phyloP scores from a whole-genome alignment of 2,329 filamentous ascomycete genomes.

The Cladorrhinum sp. region DNA sequence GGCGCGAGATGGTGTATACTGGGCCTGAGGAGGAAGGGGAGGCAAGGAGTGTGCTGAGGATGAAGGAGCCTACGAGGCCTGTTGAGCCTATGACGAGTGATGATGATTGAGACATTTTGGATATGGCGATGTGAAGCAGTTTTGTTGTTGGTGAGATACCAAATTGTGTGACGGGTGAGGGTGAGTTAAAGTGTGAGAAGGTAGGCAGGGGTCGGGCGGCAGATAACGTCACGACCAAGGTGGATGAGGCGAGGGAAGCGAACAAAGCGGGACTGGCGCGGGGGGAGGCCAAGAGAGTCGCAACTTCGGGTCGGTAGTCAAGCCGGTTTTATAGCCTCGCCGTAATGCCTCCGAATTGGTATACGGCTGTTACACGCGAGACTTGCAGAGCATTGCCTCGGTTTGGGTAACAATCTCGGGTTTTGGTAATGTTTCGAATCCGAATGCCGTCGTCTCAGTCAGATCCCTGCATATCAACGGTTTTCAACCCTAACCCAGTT shows the following conservation, averaged over 20 bases:
- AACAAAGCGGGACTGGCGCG: no score
- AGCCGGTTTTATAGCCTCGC: no score
- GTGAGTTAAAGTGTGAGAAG: background rate
- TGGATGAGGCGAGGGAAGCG: background rate
- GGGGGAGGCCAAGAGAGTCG: no score
- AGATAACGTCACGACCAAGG: background rate
- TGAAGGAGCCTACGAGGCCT: slow-evolving; percentile 68
- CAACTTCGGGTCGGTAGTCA: no score
- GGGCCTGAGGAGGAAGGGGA: slow-evolving; percentile 42
- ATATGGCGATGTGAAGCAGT: background rate
- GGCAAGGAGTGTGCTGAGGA: slow-evolving; percentile 64
- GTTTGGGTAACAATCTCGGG: background rate
- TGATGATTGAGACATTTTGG: slow-evolving; percentile 13
- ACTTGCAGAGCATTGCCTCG: background rate
- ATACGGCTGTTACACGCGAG: background rate
- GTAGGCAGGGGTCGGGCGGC: background rate
- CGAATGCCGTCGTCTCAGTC: background rate
- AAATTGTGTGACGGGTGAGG: background rate
- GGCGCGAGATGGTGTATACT: slow-evolving; percentile 65
- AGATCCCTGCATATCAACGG: background rate
- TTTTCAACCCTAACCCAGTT: background rate
- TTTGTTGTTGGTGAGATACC: background rate
- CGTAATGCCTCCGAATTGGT: background rate
- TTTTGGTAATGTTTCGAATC: background rate
- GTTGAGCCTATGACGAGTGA: slow-evolving; percentile 53